A percentile compares a stretch with the other conserved stretches of the same genome.
These are phyloP conservation scores for Nectriaceae sp. DNA, from an alignment of 2,329 filamentous ascomycete genomes.

Conservation along the genomic window DNA sequence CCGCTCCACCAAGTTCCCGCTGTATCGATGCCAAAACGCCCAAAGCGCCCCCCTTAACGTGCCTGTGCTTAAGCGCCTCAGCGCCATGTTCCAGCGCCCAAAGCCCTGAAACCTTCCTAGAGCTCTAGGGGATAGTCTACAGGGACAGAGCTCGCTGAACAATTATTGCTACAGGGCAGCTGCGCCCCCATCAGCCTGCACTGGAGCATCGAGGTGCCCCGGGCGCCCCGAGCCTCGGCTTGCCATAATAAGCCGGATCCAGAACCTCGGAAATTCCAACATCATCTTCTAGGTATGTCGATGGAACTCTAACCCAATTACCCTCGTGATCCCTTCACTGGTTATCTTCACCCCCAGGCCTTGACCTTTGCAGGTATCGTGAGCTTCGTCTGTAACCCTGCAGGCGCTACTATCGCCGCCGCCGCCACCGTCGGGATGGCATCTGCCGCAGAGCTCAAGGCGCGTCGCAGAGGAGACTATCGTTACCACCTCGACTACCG, in stretches of 20 bases:
- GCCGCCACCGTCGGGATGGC: slow-evolving; percentile 8
- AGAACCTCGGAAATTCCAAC: slow-evolving; percentile 18
- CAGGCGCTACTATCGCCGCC: neutral
- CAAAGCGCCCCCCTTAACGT: neutral
- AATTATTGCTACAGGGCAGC: no score
- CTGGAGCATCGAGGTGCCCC: neutral
- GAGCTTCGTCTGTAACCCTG: neutral
- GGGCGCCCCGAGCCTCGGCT: slow-evolving; percentile 20
- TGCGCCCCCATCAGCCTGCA: neutral
- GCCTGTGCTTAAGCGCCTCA: neutral
- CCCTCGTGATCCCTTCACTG: neutral
- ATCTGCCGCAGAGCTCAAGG: slow-evolving; percentile 50
- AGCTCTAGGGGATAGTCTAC: no score
- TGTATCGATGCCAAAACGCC: neutral
- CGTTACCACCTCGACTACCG: slow-evolving; percentile 78
- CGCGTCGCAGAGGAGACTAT: slow-evolving; percentile 71
- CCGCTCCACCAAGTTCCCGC: neutral
- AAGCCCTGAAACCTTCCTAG: neutral
- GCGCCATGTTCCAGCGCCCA: neutral
- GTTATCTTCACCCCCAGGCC: slow-evolving; percentile 6
- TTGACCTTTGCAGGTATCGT: neutral
- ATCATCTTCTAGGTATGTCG: slow-evolving; percentile 1
- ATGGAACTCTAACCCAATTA: slow-evolving; percentile 10
- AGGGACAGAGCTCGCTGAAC: no score
- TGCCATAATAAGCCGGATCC: slow-evolving; percentile 12